Evolutionary conservation across 2,329 filamentous ascomycete species (phyloP), one percentile per base, ranked within the genome.

Genomic region (Dactylellina sp.): DNA sequence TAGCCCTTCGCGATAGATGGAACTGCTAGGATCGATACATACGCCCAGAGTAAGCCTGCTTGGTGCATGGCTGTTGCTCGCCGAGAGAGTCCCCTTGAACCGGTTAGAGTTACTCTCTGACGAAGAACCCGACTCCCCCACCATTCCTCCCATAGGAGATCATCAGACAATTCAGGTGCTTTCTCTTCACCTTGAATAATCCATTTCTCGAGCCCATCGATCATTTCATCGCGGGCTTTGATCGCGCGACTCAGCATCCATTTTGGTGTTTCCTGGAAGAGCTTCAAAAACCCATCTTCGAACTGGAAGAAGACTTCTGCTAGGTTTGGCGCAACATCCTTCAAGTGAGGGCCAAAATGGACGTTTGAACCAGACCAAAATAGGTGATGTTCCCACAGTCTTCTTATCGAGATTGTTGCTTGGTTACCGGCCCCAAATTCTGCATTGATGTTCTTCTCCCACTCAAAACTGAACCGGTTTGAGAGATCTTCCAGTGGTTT

Each of bases 251-350:
- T 22, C 18, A 71, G 16, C 66, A 71, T 59, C 66, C 66, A 71
- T 42, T 49, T 56, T 11, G 66, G 59, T n/a, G 42, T 57, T 5
- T 63, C 66, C 14, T 71, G 66, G 32, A 71, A 71, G 5, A 71
- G 59, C 46, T 71, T 71, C 0, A 71, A 22, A 20, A 71, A 71
- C 7, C 57, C 66, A 11, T 56, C 57, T 37, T 71, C 66, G 40
- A 71, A 71, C 11, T 63, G 7, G 57, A 57, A 71, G 37, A 71
- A 40, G 7, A 35, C 18, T 35, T 71, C 44, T 6, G 40, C 49
- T 2, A 35, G 9, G 7, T 63, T 39, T 12, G 66, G 66, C 7
- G 20, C 52, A 46, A 63, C 16, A 4, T 63, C 57, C 7, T 59
- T 1, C 7, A 71, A 42, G 16, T 63, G 66, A 12, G 57, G 18